These are phyloP conservation scores for Hypericum perforatum DNA, from an alignment of 345 rosid genomes.

Conservation along the genomic window DNA sequence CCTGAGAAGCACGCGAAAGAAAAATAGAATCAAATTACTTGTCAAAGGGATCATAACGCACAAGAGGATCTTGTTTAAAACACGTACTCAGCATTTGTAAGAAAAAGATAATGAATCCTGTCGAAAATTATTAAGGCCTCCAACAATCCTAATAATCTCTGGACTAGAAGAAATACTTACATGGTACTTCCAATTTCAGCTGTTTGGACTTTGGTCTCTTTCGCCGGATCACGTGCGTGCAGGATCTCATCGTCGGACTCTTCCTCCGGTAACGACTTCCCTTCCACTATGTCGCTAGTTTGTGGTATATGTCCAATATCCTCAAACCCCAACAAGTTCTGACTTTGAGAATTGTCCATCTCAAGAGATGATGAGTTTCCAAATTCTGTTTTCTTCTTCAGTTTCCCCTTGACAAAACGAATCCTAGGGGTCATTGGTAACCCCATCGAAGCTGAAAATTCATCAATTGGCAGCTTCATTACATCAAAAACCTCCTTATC, in stretches of 20 bases:
- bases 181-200: conserved; percentile 26
- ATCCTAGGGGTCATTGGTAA: conserved; percentile 77
- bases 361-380: conserved; percentile 28
- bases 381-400: conserved; percentile 25
- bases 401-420: conserved; percentile 48
- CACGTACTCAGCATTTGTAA: not conserved
- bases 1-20: conserved; percentile 30
- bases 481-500: conserved; percentile 90
- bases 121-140: not conserved
- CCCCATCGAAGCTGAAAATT: conserved; percentile 84
- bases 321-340: conserved; percentile 17
- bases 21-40: not conserved
- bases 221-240: conserved; percentile 26
- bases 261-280: conserved; percentile 2
- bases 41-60: not conserved
- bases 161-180: conserved; percentile 28
- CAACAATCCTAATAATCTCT: not conserved
- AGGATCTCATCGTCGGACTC: conserved; percentile 24
- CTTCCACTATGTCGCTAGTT: conserved; percentile 21
- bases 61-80: not conserved
- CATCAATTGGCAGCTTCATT: conserved; percentile 50
- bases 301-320: conserved; percentile 20
- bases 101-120: not conserved
- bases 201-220: conserved; percentile 26
- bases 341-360: conserved; percentile 19